A percentile compares a stretch with the other conserved stretches of the same genome.
Conservation (phyloP, 2,329 filamentous ascomycete genomes). For the Sordariomycetes sp. region DNA sequence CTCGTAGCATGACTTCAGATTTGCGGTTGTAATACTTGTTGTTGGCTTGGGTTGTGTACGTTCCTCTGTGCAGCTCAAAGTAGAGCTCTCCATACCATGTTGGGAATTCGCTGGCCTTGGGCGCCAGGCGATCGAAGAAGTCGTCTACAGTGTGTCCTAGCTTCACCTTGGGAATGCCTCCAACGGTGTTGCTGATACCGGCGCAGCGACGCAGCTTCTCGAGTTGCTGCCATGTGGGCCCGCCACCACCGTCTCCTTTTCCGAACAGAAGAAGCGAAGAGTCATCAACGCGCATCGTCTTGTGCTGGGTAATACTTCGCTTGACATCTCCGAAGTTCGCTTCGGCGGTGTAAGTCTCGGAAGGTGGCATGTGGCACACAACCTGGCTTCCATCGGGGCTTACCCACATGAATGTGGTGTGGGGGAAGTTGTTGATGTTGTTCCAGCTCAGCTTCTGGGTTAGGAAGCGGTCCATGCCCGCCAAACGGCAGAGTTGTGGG, state of each 20-base stretch:
- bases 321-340: constrained; percentile 92
- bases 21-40: constrained; percentile 93
- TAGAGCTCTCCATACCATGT: constrained; percentile 99
- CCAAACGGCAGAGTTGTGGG: constrained; percentile 83
- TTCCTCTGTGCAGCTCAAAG: constrained; percentile 93
- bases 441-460: constrained; percentile 99
- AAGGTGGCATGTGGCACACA: constrained; percentile 93
- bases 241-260: constrained; percentile 92
- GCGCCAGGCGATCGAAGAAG: constrained; percentile 80
- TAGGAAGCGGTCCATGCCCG: constrained; percentile 95
- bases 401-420: constrained; percentile 99
- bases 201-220: constrained; percentile 92
- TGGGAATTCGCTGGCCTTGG: constrained; percentile 69
- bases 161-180: constrained; percentile 72
- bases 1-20: constrained; percentile 74
- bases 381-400: constrained; percentile 92
- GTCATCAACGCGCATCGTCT: constrained; percentile 87
- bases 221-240: constrained; percentile 85
- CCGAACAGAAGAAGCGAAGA: constrained; percentile 90
- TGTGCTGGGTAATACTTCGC: constrained; percentile 84
- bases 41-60: constrained; percentile 94
- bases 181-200: constrained; percentile 80
- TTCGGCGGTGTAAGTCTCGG: constrained; percentile 90
- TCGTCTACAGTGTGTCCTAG: constrained; percentile 88
- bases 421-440: constrained; percentile 98